These are phyloP conservation scores for Exophiala dermatitidis DNA, from an alignment of 2,329 filamentous ascomycete species.

Conservation along the genomic window DNA sequence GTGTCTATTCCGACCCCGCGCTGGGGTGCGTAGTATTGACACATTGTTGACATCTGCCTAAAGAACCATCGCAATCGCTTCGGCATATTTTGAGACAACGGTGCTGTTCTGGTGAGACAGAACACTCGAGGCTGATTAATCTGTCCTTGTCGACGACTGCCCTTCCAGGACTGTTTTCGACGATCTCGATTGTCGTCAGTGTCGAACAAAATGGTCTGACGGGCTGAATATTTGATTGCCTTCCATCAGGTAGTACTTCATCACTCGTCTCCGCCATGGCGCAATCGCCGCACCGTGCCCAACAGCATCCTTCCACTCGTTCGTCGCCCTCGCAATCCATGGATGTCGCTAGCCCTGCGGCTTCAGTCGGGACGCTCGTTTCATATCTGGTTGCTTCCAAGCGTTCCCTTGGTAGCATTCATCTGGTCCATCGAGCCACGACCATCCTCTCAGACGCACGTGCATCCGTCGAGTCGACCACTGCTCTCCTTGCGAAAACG, in stretches of 20 bases:
- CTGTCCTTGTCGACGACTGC: neutral
- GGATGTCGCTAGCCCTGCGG: constrained; percentile 8
- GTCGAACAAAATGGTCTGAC: neutral
- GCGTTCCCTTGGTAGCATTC: constrained; percentile 75
- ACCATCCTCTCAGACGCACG: constrained; percentile 74
- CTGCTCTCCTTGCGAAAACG: constrained; percentile 63
- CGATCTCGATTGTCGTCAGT: neutral
- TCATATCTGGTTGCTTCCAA: constrained; percentile 80
- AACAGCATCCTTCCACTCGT: constrained; percentile 9
- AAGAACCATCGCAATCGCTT: too few relatives aligned
- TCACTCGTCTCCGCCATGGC: constrained; percentile 15
- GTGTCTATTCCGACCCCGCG: neutral
- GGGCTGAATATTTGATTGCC: neutral
- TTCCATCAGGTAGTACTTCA: neutral
- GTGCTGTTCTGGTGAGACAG: neutral
- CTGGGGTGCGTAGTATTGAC: neutral
- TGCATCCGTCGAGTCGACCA: constrained; percentile 67
- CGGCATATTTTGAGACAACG: neutral
- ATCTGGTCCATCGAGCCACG: constrained; percentile 75
- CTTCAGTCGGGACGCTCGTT: constrained; percentile 64
- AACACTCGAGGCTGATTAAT: neutral
- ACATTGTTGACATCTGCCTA: neutral
- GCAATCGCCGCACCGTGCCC: constrained; percentile 20
- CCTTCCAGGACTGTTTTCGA: neutral
- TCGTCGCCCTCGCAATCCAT: constrained; percentile 19